Percentiles rank a stretch among this genome's conserved stretches.
Evolutionary conservation across 1,284 basidiomycete species (phyloP).

Genomic region (Trichosporon faecale): DNA sequence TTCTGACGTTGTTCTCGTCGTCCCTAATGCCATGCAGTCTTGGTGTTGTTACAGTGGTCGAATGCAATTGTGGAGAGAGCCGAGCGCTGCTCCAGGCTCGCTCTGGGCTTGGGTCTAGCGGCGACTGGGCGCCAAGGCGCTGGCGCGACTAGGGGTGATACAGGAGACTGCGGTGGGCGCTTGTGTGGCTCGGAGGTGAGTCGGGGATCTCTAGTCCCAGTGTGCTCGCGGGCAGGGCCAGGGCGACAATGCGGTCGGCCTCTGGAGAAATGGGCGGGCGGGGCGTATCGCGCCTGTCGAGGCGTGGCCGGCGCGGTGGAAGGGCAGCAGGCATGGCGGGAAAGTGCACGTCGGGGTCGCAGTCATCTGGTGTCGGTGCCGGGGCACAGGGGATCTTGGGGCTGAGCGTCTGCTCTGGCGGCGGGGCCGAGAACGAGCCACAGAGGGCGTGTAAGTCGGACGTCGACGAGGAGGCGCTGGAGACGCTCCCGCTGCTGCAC

Average conservation of each 20-base stretch:
- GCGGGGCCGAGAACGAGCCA: neutral
- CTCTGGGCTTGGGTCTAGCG: neutral
- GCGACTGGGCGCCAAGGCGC: neutral
- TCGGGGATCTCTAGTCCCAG: neutral
- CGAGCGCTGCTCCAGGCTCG: neutral
- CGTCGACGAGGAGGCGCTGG: conserved; percentile 1
- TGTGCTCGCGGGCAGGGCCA: neutral
- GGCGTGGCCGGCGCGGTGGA: neutral
- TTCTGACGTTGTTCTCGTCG: neutral
- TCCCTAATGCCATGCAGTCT: neutral
- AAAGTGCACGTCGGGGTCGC: neutral
- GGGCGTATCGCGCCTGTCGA: conserved; percentile 1
- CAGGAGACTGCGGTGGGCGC: neutral
- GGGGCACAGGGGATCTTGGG: neutral
- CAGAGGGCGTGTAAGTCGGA: neutral
- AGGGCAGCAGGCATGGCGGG: neutral
- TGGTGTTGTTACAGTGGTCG: neutral
- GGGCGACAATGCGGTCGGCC: neutral
- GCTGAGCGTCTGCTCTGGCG: neutral
- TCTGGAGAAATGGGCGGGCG: neutral
- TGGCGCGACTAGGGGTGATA: neutral
- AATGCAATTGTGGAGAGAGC: neutral
- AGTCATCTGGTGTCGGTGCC: neutral
- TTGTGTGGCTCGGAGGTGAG: neutral
- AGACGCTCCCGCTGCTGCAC: neutral